A percentile compares a stretch with the other conserved stretches of the same genome.
Conservation (phyloP, 1,139 yeast species). For the Taiozyma onychis region DNA sequence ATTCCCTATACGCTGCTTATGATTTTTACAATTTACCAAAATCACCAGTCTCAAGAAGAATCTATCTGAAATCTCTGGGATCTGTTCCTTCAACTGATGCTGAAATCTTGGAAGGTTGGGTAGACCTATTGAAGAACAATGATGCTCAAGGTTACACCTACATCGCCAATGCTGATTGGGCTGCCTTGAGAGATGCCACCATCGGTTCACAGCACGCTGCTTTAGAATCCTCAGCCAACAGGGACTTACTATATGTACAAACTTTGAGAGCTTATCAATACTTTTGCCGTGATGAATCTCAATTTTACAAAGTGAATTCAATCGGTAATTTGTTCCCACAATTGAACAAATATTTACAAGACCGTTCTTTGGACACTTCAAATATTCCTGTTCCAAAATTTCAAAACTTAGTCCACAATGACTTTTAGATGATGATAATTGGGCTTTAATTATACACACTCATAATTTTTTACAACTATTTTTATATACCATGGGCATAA, state of each 20-base stretch:
- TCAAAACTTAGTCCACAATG: constrained; percentile 1
- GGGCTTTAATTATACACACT: neutral
- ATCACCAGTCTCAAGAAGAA: constrained; percentile 71
- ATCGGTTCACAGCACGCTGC: constrained; percentile 30
- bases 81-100: constrained; percentile 47
- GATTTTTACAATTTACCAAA: constrained; percentile 51
- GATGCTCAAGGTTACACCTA: constrained; percentile 51
- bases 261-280: constrained; percentile 47
- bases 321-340: constrained; percentile 14
- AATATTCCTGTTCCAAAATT: constrained; percentile 10
- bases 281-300: constrained; percentile 41
- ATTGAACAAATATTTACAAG: neutral
- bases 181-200: constrained; percentile 77
- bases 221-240: neutral
- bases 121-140: constrained; percentile 46
- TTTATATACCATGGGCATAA: neutral
- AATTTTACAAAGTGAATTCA: constrained; percentile 24
- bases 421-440: neutral
- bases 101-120: constrained; percentile 59
- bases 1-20: constrained; percentile 46
- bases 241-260: constrained; percentile 42
- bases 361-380: constrained; percentile 3
- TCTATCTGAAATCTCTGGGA: constrained; percentile 71
- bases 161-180: constrained; percentile 85
- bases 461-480: neutral